phyloP scores from a whole-genome alignment of 2,329 filamentous ascomycete species.

The Trichoderma atrobrunneum region DNA sequence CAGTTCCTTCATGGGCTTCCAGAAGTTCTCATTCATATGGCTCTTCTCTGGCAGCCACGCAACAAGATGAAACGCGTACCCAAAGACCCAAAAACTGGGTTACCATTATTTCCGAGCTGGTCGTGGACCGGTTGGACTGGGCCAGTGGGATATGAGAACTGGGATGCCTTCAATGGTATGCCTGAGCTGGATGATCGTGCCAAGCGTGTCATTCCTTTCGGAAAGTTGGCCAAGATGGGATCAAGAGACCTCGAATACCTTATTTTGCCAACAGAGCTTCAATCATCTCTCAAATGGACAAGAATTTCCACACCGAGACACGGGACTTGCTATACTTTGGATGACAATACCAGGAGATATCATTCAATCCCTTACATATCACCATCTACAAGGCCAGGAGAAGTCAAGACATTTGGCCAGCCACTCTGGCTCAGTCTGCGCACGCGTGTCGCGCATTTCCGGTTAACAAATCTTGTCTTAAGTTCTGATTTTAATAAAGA shows the following conservation, averaged over 20 bases:
- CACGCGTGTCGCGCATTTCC: not conserved
- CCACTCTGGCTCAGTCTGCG: not conserved
- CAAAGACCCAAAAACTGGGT: not conserved
- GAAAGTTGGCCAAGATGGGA: not conserved
- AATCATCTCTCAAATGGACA: not conserved
- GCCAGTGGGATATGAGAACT: conserved; percentile 11
- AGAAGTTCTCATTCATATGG: not conserved
- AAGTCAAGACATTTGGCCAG: not conserved
- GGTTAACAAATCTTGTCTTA: not conserved
- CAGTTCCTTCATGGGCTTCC: conserved; percentile 4
- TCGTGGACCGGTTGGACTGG: conserved; percentile 17
- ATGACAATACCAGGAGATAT: not conserved
- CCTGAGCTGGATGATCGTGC: not conserved
- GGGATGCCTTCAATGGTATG: conserved; percentile 8
- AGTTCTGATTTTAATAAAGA: conserved; percentile 3
- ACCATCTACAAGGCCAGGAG: not conserved
- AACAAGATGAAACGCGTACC: not conserved
- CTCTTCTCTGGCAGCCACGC: conserved; percentile 14
- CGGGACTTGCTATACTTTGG: not conserved
- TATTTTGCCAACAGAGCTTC: not conserved
- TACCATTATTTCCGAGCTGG: conserved; percentile 12
- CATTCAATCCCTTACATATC: not conserved
- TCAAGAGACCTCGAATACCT: not conserved
- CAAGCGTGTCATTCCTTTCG: not conserved
- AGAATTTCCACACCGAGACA: not conserved